Evolutionary conservation across 1,139 yeast species (phyloP), one percentile per base, ranked within the genome.

Genomic region (Yamadazyma diospyri): DNA sequence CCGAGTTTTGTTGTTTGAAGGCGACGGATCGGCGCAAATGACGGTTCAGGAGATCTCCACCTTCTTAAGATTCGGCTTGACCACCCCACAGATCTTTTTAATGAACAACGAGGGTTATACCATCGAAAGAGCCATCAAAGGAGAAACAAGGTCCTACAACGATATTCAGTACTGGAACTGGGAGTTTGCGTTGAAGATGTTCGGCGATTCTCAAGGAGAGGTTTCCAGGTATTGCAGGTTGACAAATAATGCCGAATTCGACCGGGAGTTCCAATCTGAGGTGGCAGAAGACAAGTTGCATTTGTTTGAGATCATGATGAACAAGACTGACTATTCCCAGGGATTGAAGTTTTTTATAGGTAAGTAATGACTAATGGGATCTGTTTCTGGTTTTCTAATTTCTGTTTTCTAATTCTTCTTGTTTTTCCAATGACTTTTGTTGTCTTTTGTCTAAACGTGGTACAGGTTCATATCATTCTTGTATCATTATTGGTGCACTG

Each of bases 21-120:
- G 96, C 31, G 96, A 88, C 51, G 96, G 96, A 2, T 80, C 94
- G 6, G 87, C 95, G 2, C 94, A 85, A 59, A 83, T 87, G 94
- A 85, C 95, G 2, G 70, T 81, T 29, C 89, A 82, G 57, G 96
- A 87, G 54, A 59, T 86, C 30, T 76, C 92, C 2, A 76, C 86
- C 16, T 79, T 72, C 52, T 58, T 82, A 30, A 72, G 88, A 37
- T 67, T 73, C 44, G 65, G 69, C 17, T 64, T 81, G 22, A 71
- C 72, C 12, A 35, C 34, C 9, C 50, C 55, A 6, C 72, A 81
- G 29, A 69, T 88, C 18, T 67, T 85, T 43, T 55, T 87, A 36
- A 64, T 86, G 57, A 88, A 87, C 61, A 88, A 88, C 56, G 74
- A 75, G 36, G 97, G 96, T 0, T 88, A 87, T 59, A 81, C 94